Base-by-base conservation (phyloP, 2,329 filamentous ascomycete species). In the Alternaria brassicae region DNA sequence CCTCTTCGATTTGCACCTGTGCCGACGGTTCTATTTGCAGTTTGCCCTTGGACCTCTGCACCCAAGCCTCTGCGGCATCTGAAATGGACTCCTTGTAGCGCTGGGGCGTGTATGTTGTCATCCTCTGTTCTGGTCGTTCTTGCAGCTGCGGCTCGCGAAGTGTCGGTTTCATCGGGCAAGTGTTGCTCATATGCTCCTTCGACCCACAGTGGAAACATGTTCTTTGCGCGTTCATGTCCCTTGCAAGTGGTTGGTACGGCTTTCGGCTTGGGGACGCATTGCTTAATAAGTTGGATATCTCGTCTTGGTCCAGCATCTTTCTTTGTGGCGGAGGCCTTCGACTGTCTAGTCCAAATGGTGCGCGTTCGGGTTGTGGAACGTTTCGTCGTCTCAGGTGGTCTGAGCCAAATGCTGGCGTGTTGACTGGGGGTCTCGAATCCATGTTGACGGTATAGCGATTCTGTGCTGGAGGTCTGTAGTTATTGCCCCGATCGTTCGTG, bases 131-230 rank as follows among this genome's bases (percentile, higher is more conserved):
- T 17, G 58, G 13, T 53, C 41, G 53, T 45, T 58, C 47, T 27
- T 59, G 51, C n/a, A 49, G 47, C 19, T 27, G 51, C 34, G 36
- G 56, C 23, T 70, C 61, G 37, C 70, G 71, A n/a, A 71, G 64
- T 10, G 61, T 61, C 17, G 72, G 71, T 47, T 72, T 72, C 15
- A 53, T 49, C 3, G 71, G 71, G 47, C 73, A 77, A 13, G 62
- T 49, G 7, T 48, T 44, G 53, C 66, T 74, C 53, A 50, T 12
- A 32, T 76, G 74, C 32, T 67, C 68, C 50, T 60, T 41, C 3
- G 68, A 63, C 10, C 71, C 70, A 53, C 73, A 76, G 56, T 75
- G 70, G 58, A 69, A 71, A 54, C 73, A 77, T 36, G 66, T 72
- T n/a, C 63, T 61, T 48, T 65, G 65, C 8, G 62, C 62, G 25